Percentiles rank a stretch among this genome's conserved stretches.
Conservation (phyloP, 1,284 basidiomycete genomes). For the Paramarasmius palmivorus region DNA sequence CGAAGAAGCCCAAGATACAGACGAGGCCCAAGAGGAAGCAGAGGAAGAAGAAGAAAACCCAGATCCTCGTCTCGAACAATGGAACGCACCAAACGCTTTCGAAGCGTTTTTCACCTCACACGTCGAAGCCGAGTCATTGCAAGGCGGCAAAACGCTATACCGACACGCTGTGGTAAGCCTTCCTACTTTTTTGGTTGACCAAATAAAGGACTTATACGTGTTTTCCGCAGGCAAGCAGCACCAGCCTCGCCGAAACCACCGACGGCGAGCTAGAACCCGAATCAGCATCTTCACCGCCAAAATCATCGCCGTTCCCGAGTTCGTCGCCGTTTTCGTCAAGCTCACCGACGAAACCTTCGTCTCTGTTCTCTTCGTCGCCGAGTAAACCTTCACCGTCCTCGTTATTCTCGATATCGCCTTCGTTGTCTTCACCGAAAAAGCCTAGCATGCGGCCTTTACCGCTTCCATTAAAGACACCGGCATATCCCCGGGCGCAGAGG, state of each 20-base stretch:
- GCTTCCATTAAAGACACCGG: conserved; percentile 4
- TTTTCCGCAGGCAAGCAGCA: not conserved
- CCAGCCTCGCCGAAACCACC: not conserved
- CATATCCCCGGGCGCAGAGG: conserved; percentile 12
- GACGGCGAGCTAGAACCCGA: not conserved
- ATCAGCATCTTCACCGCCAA: not conserved
- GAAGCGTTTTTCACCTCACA: not conserved
- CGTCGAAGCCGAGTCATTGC: not conserved
- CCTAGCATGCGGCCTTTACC: not conserved
- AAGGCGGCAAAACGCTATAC: conserved; percentile 19
- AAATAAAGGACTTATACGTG: not conserved
- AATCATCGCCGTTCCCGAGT: not conserved
- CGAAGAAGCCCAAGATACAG: not conserved
- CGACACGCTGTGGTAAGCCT: not conserved
- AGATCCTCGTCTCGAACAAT: conserved; percentile 5
- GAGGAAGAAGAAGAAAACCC: conserved; percentile 7
- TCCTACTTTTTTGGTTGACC: not conserved
- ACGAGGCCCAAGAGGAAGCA: not conserved
- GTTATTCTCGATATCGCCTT: not conserved
- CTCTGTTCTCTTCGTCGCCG: not conserved
- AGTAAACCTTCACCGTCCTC: not conserved
- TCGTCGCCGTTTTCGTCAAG: too few species aligned
- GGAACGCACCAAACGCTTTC: conserved; percentile 19
- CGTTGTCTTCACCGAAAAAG: conserved; percentile 1
- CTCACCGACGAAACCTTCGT: not conserved